phyloP scores from a whole-genome alignment of 2,329 filamentous ascomycete genomes.

The Scytalidium lignicola region DNA sequence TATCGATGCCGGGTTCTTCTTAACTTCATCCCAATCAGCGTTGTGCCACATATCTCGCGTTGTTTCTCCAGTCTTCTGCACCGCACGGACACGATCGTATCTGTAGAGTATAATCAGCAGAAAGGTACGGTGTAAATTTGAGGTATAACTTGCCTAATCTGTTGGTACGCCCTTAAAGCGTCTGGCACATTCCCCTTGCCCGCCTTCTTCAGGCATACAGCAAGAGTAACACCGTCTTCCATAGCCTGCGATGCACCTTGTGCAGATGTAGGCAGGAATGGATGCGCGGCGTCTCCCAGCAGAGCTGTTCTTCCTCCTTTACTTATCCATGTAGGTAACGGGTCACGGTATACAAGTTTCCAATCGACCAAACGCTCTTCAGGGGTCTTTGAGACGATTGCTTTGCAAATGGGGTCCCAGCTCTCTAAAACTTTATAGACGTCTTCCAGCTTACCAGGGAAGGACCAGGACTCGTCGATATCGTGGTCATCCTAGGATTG shows the following conservation, averaged over 20 bases:
- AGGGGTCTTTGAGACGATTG: constrained; percentile 17
- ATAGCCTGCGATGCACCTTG: constrained; percentile 51
- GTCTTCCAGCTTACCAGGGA: constrained; percentile 12
- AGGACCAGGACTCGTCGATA: constrained; percentile 41
- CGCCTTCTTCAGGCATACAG: constrained; percentile 23
- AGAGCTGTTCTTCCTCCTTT: constrained; percentile 30
- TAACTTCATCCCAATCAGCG: constrained; percentile 18
- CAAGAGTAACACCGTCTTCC: constrained; percentile 33
- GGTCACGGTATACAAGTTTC: constrained; percentile 25
- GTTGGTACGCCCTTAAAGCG: constrained; percentile 8
- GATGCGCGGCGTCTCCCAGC: constrained; percentile 62
- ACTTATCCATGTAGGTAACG: constrained; percentile 24
- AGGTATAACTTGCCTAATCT: background rate
- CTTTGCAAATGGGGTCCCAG: constrained; percentile 17
- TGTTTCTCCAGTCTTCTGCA: constrained; percentile 20
- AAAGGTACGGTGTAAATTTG: background rate
- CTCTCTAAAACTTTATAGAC: constrained; percentile 19
- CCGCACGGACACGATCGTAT: constrained; percentile 17
- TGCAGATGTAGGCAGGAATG: constrained; percentile 64
- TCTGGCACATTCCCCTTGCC: constrained; percentile 16
- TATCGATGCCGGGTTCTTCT: constrained; percentile 18
- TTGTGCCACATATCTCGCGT: constrained; percentile 19
- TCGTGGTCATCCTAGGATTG: constrained; percentile 28
- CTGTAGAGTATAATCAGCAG: constrained; percentile 11
- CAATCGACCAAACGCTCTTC: constrained; percentile 19